These are phyloP conservation scores for Nigrograna mackinnonii DNA, from an alignment of 2,329 filamentous ascomycete species.

Conservation along the genomic window DNA sequence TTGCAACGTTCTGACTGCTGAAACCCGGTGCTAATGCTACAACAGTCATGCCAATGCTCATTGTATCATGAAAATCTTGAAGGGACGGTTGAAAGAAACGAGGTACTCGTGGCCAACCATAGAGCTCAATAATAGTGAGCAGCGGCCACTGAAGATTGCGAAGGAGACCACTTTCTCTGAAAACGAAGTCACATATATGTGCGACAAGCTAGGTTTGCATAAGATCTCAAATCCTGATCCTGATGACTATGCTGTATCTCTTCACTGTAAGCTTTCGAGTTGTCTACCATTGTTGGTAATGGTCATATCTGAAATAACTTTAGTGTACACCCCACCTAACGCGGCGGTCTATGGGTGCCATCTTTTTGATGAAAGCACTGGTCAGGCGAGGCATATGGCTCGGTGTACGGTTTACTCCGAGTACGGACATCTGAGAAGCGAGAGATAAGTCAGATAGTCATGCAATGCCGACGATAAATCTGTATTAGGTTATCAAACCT, in stretches of 20 bases:
- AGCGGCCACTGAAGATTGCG: conserved; percentile 63
- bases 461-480: too few species aligned
- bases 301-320: too few species aligned
- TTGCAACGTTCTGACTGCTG: too few species aligned
- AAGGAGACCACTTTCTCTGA: conserved; percentile 69
- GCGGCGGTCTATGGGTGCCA: conserved; percentile 81
- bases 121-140: conserved; percentile 48
- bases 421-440: conserved; percentile 33
- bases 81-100: conserved; percentile 78
- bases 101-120: conserved; percentile 72
- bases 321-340: conserved; percentile 85
- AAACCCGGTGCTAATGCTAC: conserved; percentile 11
- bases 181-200: conserved; percentile 87
- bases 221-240: conserved; percentile 75
- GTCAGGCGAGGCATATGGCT: conserved; percentile 42
- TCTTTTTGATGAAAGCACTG: conserved; percentile 78
- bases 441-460: too few species aligned
- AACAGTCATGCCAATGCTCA: conserved; percentile 69
- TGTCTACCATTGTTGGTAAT: too few species aligned
- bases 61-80: conserved; percentile 88
- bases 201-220: conserved; percentile 84
- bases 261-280: conserved; percentile 68
- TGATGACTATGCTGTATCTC: conserved; percentile 76
- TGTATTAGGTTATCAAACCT: too few species aligned
- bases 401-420: conserved; percentile 37